Evolutionary conservation across 2,329 filamentous ascomycete genomes (phyloP).

Genomic region (Aspergillus quadrilineatus): DNA sequence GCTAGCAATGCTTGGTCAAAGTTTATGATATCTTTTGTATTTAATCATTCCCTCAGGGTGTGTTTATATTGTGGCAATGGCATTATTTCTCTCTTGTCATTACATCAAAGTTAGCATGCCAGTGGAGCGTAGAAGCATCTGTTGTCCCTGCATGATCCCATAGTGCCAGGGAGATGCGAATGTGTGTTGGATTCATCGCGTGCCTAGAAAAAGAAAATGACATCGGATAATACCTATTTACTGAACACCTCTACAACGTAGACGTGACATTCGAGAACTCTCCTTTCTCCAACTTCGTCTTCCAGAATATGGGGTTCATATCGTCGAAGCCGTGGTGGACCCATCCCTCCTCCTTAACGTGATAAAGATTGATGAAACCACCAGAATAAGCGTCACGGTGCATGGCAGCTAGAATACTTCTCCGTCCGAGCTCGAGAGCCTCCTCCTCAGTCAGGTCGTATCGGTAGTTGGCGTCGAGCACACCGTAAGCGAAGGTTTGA

Average conservation of each 20-base stretch:
- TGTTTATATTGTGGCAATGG: conserved; percentile 13
- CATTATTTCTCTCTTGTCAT: conserved; percentile 9
- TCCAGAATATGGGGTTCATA: conserved; percentile 99
- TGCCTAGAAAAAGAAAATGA: conserved; percentile 16
- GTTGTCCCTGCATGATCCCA: no score
- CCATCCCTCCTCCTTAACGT: conserved; percentile 98
- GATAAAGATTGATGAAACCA: conserved; percentile 97
- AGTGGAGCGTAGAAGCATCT: not conserved
- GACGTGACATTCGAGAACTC: conserved; percentile 96
- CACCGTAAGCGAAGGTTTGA: conserved; percentile 98
- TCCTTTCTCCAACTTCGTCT: conserved; percentile 96
- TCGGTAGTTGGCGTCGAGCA: conserved; percentile 90
- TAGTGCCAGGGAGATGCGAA: not conserved
- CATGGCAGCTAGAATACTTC: conserved; percentile 93
- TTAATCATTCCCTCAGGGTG: conserved; percentile 7
- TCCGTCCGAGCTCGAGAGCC: conserved; percentile 82
- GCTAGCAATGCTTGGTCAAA: conserved; percentile 11
- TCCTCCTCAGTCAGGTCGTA: conserved; percentile 87
- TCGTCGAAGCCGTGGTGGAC: conserved; percentile 98
- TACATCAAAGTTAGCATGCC: not conserved
- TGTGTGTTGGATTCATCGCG: conserved; percentile 5
- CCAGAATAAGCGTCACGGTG: conserved; percentile 98
- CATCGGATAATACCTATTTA: conserved; percentile 17
- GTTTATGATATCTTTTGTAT: conserved; percentile 15
- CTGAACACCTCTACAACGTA: conserved; percentile 49